These are phyloP conservation scores for Ilyonectria mors-panacis DNA, from an alignment of 2,329 filamentous ascomycete species.

Conservation along the genomic window DNA sequence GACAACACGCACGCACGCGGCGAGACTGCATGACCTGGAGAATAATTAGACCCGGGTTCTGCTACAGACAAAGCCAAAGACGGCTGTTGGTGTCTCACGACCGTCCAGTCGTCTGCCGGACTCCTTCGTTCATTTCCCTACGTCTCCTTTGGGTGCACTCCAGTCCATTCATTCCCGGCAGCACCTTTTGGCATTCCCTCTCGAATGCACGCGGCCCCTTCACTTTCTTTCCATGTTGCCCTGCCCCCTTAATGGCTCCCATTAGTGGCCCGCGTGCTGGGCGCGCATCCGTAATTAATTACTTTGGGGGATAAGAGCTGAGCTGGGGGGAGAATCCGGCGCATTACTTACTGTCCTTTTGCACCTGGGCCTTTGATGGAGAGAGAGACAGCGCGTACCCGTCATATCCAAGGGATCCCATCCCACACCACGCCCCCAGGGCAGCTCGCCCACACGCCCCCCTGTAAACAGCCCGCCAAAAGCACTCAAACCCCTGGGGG, in stretches of 20 bases:
- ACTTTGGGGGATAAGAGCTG: no score
- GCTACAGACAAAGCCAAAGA: background rate
- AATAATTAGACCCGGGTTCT: slow-evolving; percentile 5
- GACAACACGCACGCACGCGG: slow-evolving; percentile 5
- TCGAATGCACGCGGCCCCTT: background rate
- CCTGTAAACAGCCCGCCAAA: background rate
- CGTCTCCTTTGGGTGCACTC: background rate
- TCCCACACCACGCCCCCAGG: background rate
- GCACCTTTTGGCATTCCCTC: background rate
- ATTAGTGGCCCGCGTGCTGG: background rate
- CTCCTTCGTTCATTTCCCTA: slow-evolving; percentile 3
- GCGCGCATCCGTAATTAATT: background rate
- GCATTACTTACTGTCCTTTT: background rate
- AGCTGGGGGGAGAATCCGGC: background rate
- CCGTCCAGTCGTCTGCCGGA: background rate
- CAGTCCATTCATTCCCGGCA: background rate
- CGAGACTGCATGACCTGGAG: slow-evolving; percentile 19
- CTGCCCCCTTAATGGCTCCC: background rate
- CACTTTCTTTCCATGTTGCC: background rate
- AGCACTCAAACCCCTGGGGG: background rate
- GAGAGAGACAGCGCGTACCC: no score
- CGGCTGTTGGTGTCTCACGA: slow-evolving; percentile 14
- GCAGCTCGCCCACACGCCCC: background rate
- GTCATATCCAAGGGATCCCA: no score
- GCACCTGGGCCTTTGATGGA: no score